Conservation (phyloP, 1,284 basidiomycete genomes). For the Melampsora americana region DNA sequence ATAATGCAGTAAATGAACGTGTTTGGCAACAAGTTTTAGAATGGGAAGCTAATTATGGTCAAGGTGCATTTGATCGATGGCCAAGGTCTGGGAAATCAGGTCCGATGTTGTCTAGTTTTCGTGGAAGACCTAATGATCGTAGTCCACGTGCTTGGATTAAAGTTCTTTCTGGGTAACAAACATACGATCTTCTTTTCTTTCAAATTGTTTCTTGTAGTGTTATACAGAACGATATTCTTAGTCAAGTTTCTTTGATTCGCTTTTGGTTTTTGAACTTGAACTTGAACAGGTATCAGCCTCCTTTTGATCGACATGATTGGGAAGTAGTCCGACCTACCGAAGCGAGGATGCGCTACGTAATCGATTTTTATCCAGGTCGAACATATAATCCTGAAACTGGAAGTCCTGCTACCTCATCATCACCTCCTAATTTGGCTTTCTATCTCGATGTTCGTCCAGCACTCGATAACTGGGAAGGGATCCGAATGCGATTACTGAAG, state of each 20-base stretch:
- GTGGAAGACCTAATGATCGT: slow-evolving; percentile 67
- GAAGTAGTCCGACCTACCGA: slow-evolving; percentile 68
- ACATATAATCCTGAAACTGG: slow-evolving; percentile 51
- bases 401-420: slow-evolving; percentile 56
- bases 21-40: slow-evolving; percentile 85
- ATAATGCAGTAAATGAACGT: slow-evolving; percentile 97
- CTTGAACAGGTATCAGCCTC: slow-evolving; percentile 71
- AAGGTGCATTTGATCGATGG: slow-evolving; percentile 40
- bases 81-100: slow-evolving; percentile 45
- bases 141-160: slow-evolving; percentile 79
- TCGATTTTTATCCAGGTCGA: slow-evolving; percentile 97
- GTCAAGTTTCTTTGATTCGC: not conserved
- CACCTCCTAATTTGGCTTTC: slow-evolving; percentile 62
- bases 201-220: slow-evolving; percentile 2
- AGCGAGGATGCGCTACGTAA: slow-evolving; percentile 82
- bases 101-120: slow-evolving; percentile 55
- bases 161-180: slow-evolving; percentile 71
- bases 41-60: slow-evolving; percentile 66
- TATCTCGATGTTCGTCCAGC: slow-evolving; percentile 93
- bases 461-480: slow-evolving; percentile 81
- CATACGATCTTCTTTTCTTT: not conserved
- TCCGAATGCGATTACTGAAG: slow-evolving; percentile 64
- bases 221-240: not conserved
- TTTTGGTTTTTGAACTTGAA: not conserved
- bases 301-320: slow-evolving; percentile 98